phyloP scores from a whole-genome alignment of 768 basidiomycete species.

The Rhodotorula graminis region DNA sequence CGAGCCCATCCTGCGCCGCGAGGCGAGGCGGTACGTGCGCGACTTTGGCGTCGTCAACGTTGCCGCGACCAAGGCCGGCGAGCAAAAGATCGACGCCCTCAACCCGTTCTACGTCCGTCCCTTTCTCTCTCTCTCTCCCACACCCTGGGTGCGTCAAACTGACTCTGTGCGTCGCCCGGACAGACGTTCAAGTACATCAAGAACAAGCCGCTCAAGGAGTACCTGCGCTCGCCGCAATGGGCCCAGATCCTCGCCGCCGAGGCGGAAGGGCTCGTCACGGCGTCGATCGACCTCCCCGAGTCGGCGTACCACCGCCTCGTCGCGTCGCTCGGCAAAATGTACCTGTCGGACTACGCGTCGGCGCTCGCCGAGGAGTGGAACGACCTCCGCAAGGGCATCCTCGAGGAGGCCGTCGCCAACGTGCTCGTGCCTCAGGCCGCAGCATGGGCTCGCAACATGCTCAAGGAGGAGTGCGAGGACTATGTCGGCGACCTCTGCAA shows the following conservation, averaged over 20 bases:
- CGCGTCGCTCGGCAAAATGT: constrained; percentile 69
- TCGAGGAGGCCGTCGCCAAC: constrained; percentile 71
- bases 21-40: constrained; percentile 70
- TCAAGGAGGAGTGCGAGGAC: constrained; percentile 87
- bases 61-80: constrained; percentile 79
- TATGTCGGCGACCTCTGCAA: constrained; percentile 65
- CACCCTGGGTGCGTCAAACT: background rate
- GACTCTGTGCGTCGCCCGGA: no score
- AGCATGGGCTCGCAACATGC: constrained; percentile 84
- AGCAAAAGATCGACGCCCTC: constrained; percentile 51
- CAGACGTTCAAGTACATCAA: constrained; percentile 93
- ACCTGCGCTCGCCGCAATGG: constrained; percentile 59
- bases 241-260: constrained; percentile 87
- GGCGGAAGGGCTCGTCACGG: constrained; percentile 74
- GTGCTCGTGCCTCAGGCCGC: constrained; percentile 75
- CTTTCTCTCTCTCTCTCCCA: constrained; percentile 39
- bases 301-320: constrained; percentile 65
- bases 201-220: constrained; percentile 64
- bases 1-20: constrained; percentile 77
- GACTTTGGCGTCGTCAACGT: constrained; percentile 70
- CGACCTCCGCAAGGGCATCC: constrained; percentile 68
- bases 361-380: constrained; percentile 90
- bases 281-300: constrained; percentile 63
- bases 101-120: constrained; percentile 52
- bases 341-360: constrained; percentile 75